Evolutionary conservation across 371 early-diverging fungal species (phyloP).

Genomic region (Mortierella sp.): DNA sequence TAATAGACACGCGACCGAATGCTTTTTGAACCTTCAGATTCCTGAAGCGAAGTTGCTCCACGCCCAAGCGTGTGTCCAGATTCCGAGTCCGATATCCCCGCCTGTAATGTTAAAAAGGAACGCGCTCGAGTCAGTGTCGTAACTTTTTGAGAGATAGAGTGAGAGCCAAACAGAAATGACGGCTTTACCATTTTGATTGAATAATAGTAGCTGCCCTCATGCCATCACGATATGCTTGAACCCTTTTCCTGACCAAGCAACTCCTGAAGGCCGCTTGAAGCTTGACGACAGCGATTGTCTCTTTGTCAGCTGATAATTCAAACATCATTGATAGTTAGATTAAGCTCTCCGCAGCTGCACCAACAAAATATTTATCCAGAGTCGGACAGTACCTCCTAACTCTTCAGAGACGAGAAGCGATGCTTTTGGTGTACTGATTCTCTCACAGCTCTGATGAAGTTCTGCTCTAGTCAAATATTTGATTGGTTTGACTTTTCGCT

Average conservation of each 20-base stretch:
- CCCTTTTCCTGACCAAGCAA: conserved; percentile 27
- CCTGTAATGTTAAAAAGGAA: conserved; percentile 7
- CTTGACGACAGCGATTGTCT: conserved; percentile 38
- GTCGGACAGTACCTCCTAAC: conserved; percentile 41
- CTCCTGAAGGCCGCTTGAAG: conserved; percentile 49
- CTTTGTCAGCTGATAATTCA: conserved; percentile 34
- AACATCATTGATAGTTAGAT: not conserved
- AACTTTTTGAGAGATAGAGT: not conserved
- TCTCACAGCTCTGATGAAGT: conserved; percentile 40
- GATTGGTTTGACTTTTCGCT: conserved; percentile 23
- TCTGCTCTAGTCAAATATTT: conserved; percentile 46
- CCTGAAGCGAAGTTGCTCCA: conserved; percentile 48
- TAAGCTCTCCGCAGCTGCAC: not conserved
- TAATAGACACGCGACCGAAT: conserved; percentile 47
- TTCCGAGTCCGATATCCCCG: conserved; percentile 49
- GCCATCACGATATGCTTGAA: conserved; percentile 33
- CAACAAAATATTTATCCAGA: not conserved
- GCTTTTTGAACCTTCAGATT: conserved; percentile 55
- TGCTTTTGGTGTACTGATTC: conserved; percentile 44
- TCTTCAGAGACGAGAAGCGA: conserved; percentile 40
- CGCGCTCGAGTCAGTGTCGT: not conserved
- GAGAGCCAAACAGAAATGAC: not conserved
- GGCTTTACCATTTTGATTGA: conserved; percentile 39
- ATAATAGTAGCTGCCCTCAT: conserved; percentile 45
- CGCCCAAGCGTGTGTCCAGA: conserved; percentile 44